Evolutionary conservation across 139 green algal genomes (phyloP).

Genomic region (Deuterostichococcus epilithicus): DNA sequence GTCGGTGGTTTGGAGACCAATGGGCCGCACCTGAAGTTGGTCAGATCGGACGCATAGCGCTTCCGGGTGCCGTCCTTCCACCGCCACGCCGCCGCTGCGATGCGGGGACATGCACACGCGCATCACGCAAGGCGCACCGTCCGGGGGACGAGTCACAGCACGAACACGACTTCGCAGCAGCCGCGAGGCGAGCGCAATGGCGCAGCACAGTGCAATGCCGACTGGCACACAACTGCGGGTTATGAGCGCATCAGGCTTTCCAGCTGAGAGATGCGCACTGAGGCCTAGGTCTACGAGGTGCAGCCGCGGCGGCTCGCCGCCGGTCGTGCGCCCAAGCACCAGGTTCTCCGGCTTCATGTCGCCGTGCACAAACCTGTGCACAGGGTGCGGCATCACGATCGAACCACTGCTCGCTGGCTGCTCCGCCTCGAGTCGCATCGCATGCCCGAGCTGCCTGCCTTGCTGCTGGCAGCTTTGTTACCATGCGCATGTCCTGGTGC

Average conservation of each 20-base stretch:
- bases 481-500: not conserved
- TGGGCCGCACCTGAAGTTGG: slow-evolving; percentile 76
- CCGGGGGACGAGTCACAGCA: not conserved
- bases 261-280: slow-evolving; percentile 10
- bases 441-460: not conserved
- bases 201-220: no score
- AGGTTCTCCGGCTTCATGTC: slow-evolving; percentile 99
- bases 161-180: not conserved
- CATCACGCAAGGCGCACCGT: not conserved
- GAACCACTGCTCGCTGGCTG: not conserved
- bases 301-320: slow-evolving; percentile 51
- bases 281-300: slow-evolving; percentile 95
- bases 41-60: slow-evolving; percentile 93
- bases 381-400: not conserved
- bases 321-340: slow-evolving; percentile 73
- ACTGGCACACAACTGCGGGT: no score
- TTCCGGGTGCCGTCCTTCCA: slow-evolving; percentile 77
- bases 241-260: no score
- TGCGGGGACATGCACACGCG: not conserved
- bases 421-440: not conserved
- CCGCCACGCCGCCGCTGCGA: slow-evolving; percentile 79
- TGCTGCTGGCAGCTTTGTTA: not conserved
- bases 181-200: not conserved
- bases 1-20: not conserved
- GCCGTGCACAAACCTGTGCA: slow-evolving; percentile 87